Base-by-base conservation (phyloP, 1,139 yeast genomes). In the Geotrichum phurueaensis region DNA sequence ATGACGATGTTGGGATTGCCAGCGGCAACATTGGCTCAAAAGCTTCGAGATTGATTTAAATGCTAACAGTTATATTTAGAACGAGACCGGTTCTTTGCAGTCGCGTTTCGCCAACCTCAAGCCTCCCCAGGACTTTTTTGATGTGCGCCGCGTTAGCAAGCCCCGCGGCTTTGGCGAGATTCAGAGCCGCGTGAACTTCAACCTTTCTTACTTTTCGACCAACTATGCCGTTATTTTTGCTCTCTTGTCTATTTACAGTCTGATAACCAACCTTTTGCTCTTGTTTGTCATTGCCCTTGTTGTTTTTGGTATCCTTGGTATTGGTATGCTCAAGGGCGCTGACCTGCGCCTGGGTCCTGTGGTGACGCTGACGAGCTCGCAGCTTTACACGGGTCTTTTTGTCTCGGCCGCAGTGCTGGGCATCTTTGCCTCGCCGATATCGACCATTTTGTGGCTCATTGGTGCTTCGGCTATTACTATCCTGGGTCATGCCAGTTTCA, bases 391-490 rank as follows among this genome's bases (percentile, higher is more conserved):
- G 47, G 96, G 87, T 33, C 81, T 94, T 69, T 78, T 91, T 67
- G 67, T 74, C 60, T 63, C 74, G 65, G 84, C 96, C 58, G 79
- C 94, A 58, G 99, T 99, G 23, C 81, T 94, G 68, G 96, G 96
- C 15, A 85, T 95, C 73, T 78, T 91, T 69, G 98, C 99, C 29
- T 87, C 96, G 67, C 99, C 99, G 57, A 83, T 95, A 68, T 84
- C 96, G 62, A 91, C 99, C 36, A 78, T 95, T 79, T 82, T 95
- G 84, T 95, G 99, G 99, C 83, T 95, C 69, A 85, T 95, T 72
- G 99, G 99, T 67, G 95, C 97, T 9, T 88, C 97, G 25, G 86
- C 89, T 51, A 96, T 91, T 59, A 77, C 87, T 56, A 94, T 95
- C 57, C 79, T 92, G 60, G 84, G 96, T 15, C 99, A 95, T 76